Conservation (phyloP, 2,329 filamentous ascomycete species). For the Botrytis tulipae region DNA sequence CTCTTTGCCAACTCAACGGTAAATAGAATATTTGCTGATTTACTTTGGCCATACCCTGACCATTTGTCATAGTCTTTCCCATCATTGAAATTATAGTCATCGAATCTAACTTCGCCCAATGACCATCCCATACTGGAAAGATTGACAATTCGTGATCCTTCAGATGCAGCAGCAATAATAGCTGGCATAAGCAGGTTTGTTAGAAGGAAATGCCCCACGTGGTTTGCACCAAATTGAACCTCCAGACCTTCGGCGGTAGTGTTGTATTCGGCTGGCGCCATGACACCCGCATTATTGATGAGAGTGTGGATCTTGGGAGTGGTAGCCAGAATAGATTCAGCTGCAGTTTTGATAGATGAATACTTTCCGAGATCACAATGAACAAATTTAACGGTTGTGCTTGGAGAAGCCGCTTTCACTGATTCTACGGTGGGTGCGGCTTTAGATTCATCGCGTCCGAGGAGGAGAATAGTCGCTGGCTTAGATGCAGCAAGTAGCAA, state of each 20-base stretch:
- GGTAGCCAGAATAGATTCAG: constrained; percentile 37
- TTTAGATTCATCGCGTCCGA: constrained; percentile 20
- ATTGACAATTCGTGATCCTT: constrained; percentile 14
- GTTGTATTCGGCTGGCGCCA: constrained; percentile 17
- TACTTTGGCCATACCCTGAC: constrained; percentile 41
- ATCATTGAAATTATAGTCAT: constrained; percentile 21
- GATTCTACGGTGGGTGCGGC: constrained; percentile 12
- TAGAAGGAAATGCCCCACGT: constrained; percentile 53
- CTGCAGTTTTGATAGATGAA: constrained; percentile 42
- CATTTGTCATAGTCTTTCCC: constrained; percentile 39
- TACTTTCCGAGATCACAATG: constrained; percentile 41
- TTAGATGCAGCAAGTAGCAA: constrained; percentile 27
- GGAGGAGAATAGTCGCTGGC: constrained; percentile 22
- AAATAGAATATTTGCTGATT: constrained; percentile 42
- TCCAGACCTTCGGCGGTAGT: constrained; percentile 48
- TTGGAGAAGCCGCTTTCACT: constrained; percentile 19
- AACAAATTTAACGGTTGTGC: constrained; percentile 16
- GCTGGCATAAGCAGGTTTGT: constrained; percentile 48
- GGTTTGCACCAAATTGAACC: constrained; percentile 51
- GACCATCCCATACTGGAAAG: constrained; percentile 9
- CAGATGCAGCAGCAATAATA: constrained; percentile 40
- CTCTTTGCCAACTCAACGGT: constrained; percentile 34
- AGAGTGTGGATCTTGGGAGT: constrained; percentile 43
- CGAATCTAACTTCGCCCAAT: constrained; percentile 21
- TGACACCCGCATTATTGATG: constrained; percentile 36